Evolutionary conservation across 2,329 filamentous ascomycete genomes (phyloP).

Genomic region (Botrytis aclada): DNA sequence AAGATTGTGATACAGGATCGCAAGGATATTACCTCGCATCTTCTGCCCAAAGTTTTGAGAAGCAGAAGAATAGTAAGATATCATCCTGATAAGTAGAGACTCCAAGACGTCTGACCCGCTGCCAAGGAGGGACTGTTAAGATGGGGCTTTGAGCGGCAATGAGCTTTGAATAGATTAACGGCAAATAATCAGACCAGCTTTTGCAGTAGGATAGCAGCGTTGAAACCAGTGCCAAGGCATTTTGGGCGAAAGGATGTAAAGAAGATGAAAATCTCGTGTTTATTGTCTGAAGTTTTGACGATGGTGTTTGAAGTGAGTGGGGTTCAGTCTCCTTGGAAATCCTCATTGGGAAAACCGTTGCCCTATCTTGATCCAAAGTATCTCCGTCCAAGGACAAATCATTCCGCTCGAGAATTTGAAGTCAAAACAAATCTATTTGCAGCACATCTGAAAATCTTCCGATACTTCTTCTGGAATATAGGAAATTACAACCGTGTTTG

Average conservation of each 20-base stretch:
- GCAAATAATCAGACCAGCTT: background rate
- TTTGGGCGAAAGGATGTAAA: background rate
- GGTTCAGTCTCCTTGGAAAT: background rate
- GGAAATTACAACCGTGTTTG: background rate
- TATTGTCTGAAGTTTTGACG: conserved; percentile 13
- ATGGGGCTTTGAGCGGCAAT: background rate
- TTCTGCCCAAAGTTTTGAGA: background rate
- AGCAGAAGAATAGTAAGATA: background rate
- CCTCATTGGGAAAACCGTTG: background rate
- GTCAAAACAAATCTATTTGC: background rate
- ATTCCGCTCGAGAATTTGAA: background rate
- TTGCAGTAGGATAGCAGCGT: background rate
- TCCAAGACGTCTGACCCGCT: conserved; percentile 8
- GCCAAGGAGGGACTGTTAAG: background rate
- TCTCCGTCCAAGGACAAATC: background rate
- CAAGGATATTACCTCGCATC: background rate
- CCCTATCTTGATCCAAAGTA: background rate
- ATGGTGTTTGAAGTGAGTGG: conserved; percentile 11
- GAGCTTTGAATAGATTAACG: conserved; percentile 2
- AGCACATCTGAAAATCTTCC: background rate
- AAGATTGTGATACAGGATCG: background rate
- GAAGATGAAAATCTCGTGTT: background rate
- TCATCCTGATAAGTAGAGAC: background rate
- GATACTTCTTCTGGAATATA: background rate
- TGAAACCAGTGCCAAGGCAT: conserved; percentile 2